Conservation (phyloP, 2,329 filamentous ascomycete genomes). For the Penicillium fuscoglaucum region DNA sequence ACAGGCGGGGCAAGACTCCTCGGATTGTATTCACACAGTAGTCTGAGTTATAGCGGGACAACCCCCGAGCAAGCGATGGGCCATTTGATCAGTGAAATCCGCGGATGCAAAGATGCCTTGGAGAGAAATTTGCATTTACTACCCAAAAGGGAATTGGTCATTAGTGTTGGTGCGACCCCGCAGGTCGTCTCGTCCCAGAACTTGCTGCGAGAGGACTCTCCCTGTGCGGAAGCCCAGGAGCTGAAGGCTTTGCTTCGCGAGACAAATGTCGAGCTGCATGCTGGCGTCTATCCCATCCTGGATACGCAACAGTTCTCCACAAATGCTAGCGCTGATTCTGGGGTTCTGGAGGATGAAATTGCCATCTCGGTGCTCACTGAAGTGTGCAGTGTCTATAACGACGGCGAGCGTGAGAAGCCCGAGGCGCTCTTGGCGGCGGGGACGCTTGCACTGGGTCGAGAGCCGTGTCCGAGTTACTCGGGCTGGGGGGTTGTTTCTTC, state of each 20-base stretch:
- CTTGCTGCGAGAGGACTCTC: slow-evolving; percentile 41
- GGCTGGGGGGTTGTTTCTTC: slow-evolving; percentile 70
- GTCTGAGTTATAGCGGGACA: slow-evolving; percentile 65
- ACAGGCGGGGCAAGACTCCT: slow-evolving; percentile 46
- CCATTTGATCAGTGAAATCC: slow-evolving; percentile 61
- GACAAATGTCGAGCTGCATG: slow-evolving; percentile 66
- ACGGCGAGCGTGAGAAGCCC: slow-evolving; percentile 52
- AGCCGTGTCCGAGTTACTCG: slow-evolving; percentile 68
- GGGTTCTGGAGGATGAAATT: slow-evolving; percentile 52
- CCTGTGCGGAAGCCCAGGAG: slow-evolving; percentile 35
- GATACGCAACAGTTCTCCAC: slow-evolving; percentile 80
- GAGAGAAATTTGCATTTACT: slow-evolving; percentile 19
- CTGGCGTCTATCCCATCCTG: slow-evolving; percentile 72
- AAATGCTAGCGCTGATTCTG: slow-evolving; percentile 54
- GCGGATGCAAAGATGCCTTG: slow-evolving; percentile 41
- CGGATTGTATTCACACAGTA: slow-evolving; percentile 73
- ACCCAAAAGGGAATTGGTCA: slow-evolving; percentile 44
- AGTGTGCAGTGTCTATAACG: slow-evolving; percentile 66
- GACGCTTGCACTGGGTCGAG: slow-evolving; percentile 68
- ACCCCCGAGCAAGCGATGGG: slow-evolving; percentile 60
- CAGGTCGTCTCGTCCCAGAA: slow-evolving; percentile 69
- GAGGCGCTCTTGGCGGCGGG: slow-evolving; percentile 72
- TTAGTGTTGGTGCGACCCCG: slow-evolving; percentile 76
- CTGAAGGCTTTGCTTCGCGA: slow-evolving; percentile 33
- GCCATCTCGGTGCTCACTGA: slow-evolving; percentile 71